Conservation (phyloP, 306 rosid species). For the Fagus sylvatica region DNA sequence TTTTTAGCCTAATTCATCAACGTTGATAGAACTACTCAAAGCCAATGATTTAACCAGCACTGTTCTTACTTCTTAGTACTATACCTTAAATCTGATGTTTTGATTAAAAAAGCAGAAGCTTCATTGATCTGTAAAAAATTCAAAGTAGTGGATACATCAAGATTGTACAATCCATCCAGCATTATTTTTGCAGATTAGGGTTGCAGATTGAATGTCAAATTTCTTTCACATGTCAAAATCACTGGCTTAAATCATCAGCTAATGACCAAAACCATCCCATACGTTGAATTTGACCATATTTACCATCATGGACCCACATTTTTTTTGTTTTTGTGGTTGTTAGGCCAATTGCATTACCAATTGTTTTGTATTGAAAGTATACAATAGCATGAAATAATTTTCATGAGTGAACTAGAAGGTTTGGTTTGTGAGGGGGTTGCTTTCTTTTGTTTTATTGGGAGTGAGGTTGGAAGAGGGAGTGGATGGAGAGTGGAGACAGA, state of each 20-base stretch:
- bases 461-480: slow-evolving; percentile 16
- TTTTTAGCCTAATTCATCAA: not conserved
- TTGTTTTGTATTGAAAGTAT: not conserved
- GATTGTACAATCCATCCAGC: too few relatives aligned
- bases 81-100: not conserved
- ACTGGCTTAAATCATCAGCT: not conserved
- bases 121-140: too few relatives aligned
- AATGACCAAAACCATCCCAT: not conserved
- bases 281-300: slow-evolving; percentile 1
- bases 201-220: not conserved
- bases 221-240: not conserved
- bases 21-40: slow-evolving; percentile 6
- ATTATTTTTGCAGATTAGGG: too few relatives aligned
- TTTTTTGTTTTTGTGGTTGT: not conserved
- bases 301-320: slow-evolving; percentile 11
- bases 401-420: not conserved
- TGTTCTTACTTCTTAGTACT: not conserved
- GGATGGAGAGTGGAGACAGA: slow-evolving; percentile 37
- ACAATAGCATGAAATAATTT: not conserved
- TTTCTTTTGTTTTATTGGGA: slow-evolving; percentile 3
- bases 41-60: slow-evolving; percentile 29
- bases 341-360: not conserved
- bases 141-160: too few relatives aligned
- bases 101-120: not conserved
- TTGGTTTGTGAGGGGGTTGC: not conserved